Evolutionary conservation across 306 rosid species (phyloP).

Genomic region (Vachellia pachyceras): DNA sequence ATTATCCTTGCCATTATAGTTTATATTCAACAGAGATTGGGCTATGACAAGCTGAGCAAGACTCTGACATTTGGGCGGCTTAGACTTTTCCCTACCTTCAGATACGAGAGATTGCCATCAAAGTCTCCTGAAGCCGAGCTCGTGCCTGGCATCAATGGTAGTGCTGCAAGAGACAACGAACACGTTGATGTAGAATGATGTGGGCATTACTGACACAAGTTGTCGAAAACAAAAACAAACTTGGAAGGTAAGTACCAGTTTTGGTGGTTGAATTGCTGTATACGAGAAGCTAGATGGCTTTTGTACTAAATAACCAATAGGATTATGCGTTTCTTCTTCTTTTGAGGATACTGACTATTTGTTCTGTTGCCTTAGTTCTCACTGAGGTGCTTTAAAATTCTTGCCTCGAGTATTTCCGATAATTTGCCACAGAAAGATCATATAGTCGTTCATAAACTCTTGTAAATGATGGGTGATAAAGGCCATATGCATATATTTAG

Average conservation of each 20-base stretch:
- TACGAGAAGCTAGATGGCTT: conserved; percentile 38
- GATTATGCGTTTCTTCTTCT: conserved; percentile 24
- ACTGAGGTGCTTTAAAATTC: not conserved
- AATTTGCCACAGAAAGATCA: not conserved
- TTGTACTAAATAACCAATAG: not conserved
- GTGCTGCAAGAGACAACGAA: conserved; percentile 50
- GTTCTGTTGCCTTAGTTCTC: conserved; percentile 16
- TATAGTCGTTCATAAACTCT: not conserved
- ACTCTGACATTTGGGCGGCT: conserved; percentile 52
- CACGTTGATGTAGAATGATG: conserved; percentile 50
- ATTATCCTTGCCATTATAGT: conserved; percentile 62
- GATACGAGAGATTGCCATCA: conserved; percentile 81
- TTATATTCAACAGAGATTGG: conserved; percentile 78
- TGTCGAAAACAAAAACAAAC: conserved; percentile 33
- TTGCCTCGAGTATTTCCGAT: not conserved
- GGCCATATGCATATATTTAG: not conserved
- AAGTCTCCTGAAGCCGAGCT: conserved; percentile 76
- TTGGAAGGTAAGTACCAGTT: conserved; percentile 33
- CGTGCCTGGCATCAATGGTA: conserved; percentile 55
- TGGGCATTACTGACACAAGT: conserved; percentile 34
- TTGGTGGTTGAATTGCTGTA: conserved; percentile 35
- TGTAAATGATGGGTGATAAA: conserved; percentile 2
- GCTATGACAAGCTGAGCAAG: conserved; percentile 69
- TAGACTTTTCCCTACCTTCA: conserved; percentile 69
- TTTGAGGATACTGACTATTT: conserved; percentile 27